Conservation (phyloP, 2,329 filamentous ascomycete genomes). For the Neopestalotiopsis sp. region DNA sequence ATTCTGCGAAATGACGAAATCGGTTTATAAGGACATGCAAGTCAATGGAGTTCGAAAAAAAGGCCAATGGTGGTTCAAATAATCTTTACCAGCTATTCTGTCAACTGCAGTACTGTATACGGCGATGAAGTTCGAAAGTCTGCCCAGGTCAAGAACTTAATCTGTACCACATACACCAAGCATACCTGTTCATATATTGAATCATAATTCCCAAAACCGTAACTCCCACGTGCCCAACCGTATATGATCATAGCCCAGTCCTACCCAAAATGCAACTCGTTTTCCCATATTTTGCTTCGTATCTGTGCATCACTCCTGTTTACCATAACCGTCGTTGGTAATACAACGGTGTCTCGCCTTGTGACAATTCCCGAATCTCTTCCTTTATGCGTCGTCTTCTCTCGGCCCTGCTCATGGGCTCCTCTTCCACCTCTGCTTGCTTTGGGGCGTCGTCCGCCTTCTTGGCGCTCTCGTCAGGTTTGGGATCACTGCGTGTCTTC, state of each 20-base stretch:
- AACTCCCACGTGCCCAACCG: not conserved
- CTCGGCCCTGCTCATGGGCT: slow-evolving; percentile 57
- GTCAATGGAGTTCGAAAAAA: not conserved
- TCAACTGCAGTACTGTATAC: no score
- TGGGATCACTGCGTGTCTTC: not conserved
- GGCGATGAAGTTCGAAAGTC: no score
- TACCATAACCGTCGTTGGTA: slow-evolving; percentile 63
- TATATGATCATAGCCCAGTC: not conserved
- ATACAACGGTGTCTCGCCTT: slow-evolving; percentile 50
- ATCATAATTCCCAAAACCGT: not conserved
- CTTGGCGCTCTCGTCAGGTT: slow-evolving; percentile 28
- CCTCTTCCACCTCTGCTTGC: slow-evolving; percentile 35
- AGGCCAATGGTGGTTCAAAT: no score
- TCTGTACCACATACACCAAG: not conserved
- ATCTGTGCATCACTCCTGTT: not conserved
- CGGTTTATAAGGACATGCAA: not conserved
- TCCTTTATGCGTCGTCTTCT: slow-evolving; percentile 63
- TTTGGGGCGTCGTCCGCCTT: slow-evolving; percentile 26
- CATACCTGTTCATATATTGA: not conserved
- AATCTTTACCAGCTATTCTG: no score
- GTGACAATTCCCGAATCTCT: slow-evolving; percentile 55
- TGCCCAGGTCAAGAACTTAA: no score
- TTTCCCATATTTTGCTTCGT: not conserved
- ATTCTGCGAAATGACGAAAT: not conserved
- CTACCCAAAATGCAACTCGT: no score